Conservation (phyloP, 768 basidiomycete genomes). For the Mycena pura region DNA sequence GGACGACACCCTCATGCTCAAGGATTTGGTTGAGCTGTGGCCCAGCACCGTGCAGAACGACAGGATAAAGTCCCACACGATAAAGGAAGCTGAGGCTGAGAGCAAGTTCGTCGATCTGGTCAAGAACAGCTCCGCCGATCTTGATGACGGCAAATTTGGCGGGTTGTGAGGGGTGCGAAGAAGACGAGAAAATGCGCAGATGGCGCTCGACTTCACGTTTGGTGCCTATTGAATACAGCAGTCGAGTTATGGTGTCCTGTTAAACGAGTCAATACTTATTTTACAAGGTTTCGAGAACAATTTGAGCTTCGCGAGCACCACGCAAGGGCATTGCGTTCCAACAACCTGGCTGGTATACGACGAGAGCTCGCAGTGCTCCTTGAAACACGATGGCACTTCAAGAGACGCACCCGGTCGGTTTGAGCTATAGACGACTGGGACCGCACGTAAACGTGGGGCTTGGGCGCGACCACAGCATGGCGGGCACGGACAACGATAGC, state of each 20-base stretch:
- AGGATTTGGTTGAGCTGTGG: conserved; percentile 95
- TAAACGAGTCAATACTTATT: neutral
- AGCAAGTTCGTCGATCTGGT: conserved; percentile 91
- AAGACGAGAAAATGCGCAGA: conserved; percentile 96
- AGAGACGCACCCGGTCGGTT: conserved; percentile 69
- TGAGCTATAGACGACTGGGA: conserved; percentile 70
- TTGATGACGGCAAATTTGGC: conserved; percentile 99
- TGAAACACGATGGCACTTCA: neutral
- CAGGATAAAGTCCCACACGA: conserved; percentile 96
- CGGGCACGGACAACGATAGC: conserved; percentile 57
- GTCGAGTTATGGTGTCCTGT: conserved; percentile 95
- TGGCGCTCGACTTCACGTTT: conserved; percentile 98
- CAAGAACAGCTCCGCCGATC: conserved; percentile 94
- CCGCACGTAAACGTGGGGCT: conserved; percentile 43
- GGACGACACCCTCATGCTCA: conserved; percentile 89
- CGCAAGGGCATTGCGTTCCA: too few species aligned
- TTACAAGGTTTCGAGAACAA: too few species aligned
- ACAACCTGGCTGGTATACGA: too few species aligned
- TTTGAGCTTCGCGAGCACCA: too few species aligned
- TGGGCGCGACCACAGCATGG: conserved; percentile 45
- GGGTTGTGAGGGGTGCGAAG: conserved; percentile 85
- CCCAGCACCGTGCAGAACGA: conserved; percentile 95
- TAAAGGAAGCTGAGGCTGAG: conserved; percentile 96
- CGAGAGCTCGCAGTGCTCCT: neutral
- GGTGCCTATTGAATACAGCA: conserved; percentile 95